phyloP scores from a whole-genome alignment of 225 moss, liverwort and hornwort genomes.

The Pleurozium schreberi region DNA sequence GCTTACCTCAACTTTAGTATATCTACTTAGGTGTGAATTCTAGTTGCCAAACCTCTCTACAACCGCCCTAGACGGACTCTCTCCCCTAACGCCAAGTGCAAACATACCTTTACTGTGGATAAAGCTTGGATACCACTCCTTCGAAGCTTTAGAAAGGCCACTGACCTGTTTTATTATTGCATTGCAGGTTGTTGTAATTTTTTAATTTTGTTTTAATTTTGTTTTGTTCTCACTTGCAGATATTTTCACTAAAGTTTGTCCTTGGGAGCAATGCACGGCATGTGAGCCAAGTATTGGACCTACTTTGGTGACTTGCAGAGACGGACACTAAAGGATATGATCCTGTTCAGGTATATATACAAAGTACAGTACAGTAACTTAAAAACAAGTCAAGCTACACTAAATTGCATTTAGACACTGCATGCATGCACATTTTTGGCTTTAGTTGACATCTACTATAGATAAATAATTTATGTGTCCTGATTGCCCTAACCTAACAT shows the following conservation, averaged over 20 bases:
- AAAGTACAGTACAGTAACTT: neutral
- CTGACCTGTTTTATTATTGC: too few relatives aligned
- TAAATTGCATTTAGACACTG: neutral
- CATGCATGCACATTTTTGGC: neutral
- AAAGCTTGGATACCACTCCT: too few relatives aligned
- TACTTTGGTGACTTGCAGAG: neutral
- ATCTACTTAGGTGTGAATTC: too few relatives aligned
- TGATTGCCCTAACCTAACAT: neutral
- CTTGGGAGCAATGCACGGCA: neutral
- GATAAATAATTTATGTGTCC: neutral
- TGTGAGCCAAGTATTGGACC: neutral
- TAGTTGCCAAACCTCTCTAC: too few relatives aligned
- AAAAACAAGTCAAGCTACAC: neutral
- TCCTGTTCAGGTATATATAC: neutral
- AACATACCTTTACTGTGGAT: too few relatives aligned
- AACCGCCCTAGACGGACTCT: too few relatives aligned
- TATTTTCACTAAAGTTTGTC: neutral
- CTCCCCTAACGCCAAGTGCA: too few relatives aligned
- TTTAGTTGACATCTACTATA: neutral
- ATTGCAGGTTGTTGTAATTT: neutral
- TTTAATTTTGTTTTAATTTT: neutral
- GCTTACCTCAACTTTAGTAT: too few relatives aligned
- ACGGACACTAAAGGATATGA: neutral
- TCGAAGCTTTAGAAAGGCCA: neutral
- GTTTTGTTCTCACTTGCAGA: neutral